phyloP scores from a whole-genome alignment of 805 yeast genomes.

The Barnettozyma wickerhamii region DNA sequence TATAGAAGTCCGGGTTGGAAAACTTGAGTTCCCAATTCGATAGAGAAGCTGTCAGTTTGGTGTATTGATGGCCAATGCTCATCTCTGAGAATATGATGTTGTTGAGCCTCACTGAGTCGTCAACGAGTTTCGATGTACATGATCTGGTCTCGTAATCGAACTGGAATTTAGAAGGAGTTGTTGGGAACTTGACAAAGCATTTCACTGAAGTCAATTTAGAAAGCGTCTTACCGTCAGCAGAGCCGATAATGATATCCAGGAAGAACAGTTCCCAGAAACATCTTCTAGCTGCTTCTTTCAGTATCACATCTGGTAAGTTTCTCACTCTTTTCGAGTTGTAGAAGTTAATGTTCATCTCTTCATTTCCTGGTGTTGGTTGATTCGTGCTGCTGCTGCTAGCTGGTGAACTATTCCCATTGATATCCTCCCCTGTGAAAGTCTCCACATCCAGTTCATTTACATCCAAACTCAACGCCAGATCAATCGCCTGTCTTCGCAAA shows the following conservation, averaged over 20 bases:
- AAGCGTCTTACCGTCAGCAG: constrained; percentile 45
- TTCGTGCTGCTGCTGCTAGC: constrained; percentile 2
- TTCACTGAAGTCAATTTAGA: constrained; percentile 35
- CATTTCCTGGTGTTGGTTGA: constrained; percentile 12
- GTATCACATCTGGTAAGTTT: constrained; percentile 11
- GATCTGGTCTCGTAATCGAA: constrained; percentile 48
- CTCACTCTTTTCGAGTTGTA: constrained; percentile 22
- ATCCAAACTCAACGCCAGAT: constrained; percentile 33
- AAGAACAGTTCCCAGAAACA: constrained; percentile 50
- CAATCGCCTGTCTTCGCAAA: constrained; percentile 39
- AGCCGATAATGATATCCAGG: constrained; percentile 48
- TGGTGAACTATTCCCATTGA: constrained; percentile 19
- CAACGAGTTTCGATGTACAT: constrained; percentile 42
- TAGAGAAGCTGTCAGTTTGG: constrained; percentile 40
- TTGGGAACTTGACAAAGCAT: constrained; percentile 38
- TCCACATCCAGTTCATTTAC: constrained; percentile 37
- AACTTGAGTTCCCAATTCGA: constrained; percentile 49
- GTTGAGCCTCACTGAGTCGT: constrained; percentile 45
- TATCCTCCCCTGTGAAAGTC: constrained; percentile 18
- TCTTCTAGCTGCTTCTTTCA: constrained; percentile 35
- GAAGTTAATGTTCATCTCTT: constrained; percentile 23
- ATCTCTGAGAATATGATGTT: constrained; percentile 38
- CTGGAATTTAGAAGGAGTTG: constrained; percentile 27
- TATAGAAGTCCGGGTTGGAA: constrained; percentile 38
- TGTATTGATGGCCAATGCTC: constrained; percentile 33